A percentile compares a stretch with the other conserved stretches of the same genome.
Evolutionary conservation across 2,329 filamentous ascomycete genomes (phyloP).

Genomic region (Gremmenia infestans): DNA sequence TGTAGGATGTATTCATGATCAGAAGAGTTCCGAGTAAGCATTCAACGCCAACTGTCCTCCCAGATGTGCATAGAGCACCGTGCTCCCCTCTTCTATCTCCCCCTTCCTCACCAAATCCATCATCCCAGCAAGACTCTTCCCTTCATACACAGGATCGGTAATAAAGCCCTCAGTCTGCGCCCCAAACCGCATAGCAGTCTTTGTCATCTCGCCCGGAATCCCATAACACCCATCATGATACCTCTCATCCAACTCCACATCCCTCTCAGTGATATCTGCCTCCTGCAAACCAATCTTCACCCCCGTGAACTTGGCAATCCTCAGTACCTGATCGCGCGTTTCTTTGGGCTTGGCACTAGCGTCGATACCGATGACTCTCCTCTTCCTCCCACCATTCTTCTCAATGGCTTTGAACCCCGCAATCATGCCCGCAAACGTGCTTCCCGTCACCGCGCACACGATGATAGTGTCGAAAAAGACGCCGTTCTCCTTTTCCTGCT

Average conservation of each 20-base stretch:
- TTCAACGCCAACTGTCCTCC: slow-evolving; percentile 67
- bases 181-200: slow-evolving; percentile 64
- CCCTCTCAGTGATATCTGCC: slow-evolving; percentile 54
- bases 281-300: slow-evolving; percentile 56
- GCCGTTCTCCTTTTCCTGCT: slow-evolving; percentile 56
- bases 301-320: slow-evolving; percentile 61
- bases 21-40: slow-evolving; percentile 44
- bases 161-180: slow-evolving; percentile 67
- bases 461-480: slow-evolving; percentile 64
- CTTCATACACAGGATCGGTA: slow-evolving; percentile 72
- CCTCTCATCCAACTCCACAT: slow-evolving; percentile 58
- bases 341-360: slow-evolving; percentile 54
- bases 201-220: slow-evolving; percentile 58
- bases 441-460: slow-evolving; percentile 67
- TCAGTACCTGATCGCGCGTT: slow-evolving; percentile 60
- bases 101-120: slow-evolving; percentile 61
- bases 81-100: slow-evolving; percentile 52
- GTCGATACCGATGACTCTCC: slow-evolving; percentile 63
- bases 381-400: slow-evolving; percentile 40
- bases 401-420: slow-evolving; percentile 65
- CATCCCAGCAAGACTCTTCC: slow-evolving; percentile 69
- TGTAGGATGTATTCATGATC: neutral
- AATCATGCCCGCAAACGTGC: slow-evolving; percentile 66
- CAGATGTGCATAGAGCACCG: slow-evolving; percentile 66
- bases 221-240: slow-evolving; percentile 67